These are phyloP conservation scores for Laetiporus sulphureus DNA, from an alignment of 1,284 basidiomycete genomes.

Conservation along the genomic window DNA sequence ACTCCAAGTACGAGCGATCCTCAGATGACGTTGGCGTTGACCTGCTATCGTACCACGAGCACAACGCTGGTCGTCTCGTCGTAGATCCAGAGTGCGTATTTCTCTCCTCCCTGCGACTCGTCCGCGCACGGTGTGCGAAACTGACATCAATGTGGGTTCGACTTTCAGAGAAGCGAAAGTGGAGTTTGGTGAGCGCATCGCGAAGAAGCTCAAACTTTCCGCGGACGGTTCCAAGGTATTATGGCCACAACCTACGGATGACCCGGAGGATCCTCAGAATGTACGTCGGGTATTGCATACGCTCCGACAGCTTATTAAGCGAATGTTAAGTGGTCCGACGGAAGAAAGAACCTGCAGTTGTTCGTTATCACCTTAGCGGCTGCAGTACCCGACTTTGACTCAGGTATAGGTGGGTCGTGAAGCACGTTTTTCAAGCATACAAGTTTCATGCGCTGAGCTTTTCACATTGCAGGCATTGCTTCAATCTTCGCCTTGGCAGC, in stretches of 20 bases:
- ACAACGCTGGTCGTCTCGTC: conserved; percentile 27
- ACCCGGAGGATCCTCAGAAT: conserved; percentile 60
- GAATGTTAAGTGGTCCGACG: not conserved
- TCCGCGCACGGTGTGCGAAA: too few species aligned
- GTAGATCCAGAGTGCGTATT: conserved; percentile 47
- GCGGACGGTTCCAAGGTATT: conserved; percentile 42
- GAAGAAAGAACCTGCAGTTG: conserved; percentile 44
- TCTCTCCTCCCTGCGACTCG: not conserved
- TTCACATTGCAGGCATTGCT: conserved; percentile 46
- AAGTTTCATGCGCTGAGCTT: not conserved
- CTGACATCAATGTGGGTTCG: not conserved
- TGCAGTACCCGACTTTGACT: conserved; percentile 65
- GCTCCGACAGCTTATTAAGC: too few species aligned
- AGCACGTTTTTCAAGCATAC: too few species aligned
- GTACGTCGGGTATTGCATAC: conserved; percentile 34
- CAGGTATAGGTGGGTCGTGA: conserved; percentile 43
- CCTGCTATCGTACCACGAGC: not conserved
- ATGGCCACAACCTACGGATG: conserved; percentile 61
- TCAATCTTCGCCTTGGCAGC: conserved; percentile 52
- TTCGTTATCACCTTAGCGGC: conserved; percentile 58
- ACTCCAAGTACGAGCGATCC: too few species aligned
- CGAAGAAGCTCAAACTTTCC: conserved; percentile 42
- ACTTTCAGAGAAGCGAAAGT: conserved; percentile 42
- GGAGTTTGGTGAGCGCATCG: conserved; percentile 44
- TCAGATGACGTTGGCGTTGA: not conserved